Evolutionary conservation across 768 basidiomycete species (phyloP), one percentile per base, ranked within the genome.

Genomic region (Pulveroboletus sp.): DNA sequence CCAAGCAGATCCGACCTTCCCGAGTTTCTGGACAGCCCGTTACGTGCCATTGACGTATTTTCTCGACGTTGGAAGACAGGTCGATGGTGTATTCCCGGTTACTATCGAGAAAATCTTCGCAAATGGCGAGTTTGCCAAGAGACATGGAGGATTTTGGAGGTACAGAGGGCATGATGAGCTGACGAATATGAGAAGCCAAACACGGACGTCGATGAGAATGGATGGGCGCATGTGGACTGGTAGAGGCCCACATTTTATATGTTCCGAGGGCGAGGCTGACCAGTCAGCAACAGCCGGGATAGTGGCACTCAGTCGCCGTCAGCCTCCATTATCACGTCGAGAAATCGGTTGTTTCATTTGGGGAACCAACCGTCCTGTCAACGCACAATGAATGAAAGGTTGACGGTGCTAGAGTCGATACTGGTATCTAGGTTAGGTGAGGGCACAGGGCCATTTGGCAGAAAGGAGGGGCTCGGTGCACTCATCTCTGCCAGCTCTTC

Each of bases 81-180:
- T 47, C 46, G 10, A 31, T 15, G n/a, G 52, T 50, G 26, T 52
- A 56, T 33, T 46, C 36, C 8, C 45, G 46, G 7, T 57, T 48
- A 32, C 43, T 15, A 0, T 53, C 45, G 33, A 62, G 57, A 32
- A 59, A 27, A 9, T 49, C 49, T 27, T 62, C 36, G 30, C 60
- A 59, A 18, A 38, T 26, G 30, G 28, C 40, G 13, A 62, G 50
- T 47, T 61, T 57, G 4, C 14, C 48, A 14, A 17, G 44, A 17
- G 60, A 54, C 57, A 61, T 49, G 40, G 43, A 10, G 5, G 36
- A 6, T 18, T 35, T 40, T 24, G 39, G n/a, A 13, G 28, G 8
- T 3, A n/a, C 17, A 35, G 26, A 21, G 18, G 49, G 47, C 53
- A 56, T 59, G 30, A 26, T 33, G 28, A 8, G 6, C 8, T 13